Evolutionary conservation across 2,329 filamentous ascomycete genomes (phyloP), one percentile per base, ranked within the genome.

Genomic region (Monosporascus ibericus): DNA sequence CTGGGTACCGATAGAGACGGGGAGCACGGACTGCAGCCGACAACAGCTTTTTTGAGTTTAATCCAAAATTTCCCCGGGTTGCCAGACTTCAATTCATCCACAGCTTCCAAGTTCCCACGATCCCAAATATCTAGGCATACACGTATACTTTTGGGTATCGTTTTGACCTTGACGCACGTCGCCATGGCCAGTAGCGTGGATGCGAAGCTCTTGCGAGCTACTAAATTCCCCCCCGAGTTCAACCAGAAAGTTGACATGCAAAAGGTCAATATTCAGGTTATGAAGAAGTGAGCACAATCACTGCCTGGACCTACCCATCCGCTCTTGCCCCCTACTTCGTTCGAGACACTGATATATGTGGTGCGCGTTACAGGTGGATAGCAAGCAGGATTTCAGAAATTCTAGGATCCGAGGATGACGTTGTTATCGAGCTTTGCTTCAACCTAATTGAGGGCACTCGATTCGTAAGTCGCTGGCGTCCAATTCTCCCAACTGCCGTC

Each of bases 221-320:
- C 92, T 52, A 96, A 95, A 67, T 97, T 96, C 59, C 94, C 94
- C 46, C 80, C 86, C 7, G 91, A 96, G 67, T 99, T 97, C 74
- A 92, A 82, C 67, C 85, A 89, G 68, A 96, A 96, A 76, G 94
- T 99, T 59, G 92, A 99, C 75, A 96, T 95, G 83, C 84, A 86
- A 62, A 97, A 97, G 75, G 91, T 99, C 71, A 96, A 99, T 68
- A 78, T 96, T 48, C 90, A 95, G 70, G 89, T 99, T 52, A 95
- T 99, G 85, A 96, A 96, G 80, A 95, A 94, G 89, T 95, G 68
- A 66, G 85, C 73, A 55, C 49, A 48, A 48, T 49, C n/a, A 44
- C 25, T 38, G 42, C 37, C 18, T 38, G 44, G 48, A 44, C 37
- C 18, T 38, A 44, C 48, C 40, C 11, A 25, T 22, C 40, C n/a